Percentiles rank a stretch among this genome's conserved stretches.
These are phyloP conservation scores for Metarhizium album DNA, from an alignment of 2,329 filamentous ascomycete species.

Conservation along the genomic window DNA sequence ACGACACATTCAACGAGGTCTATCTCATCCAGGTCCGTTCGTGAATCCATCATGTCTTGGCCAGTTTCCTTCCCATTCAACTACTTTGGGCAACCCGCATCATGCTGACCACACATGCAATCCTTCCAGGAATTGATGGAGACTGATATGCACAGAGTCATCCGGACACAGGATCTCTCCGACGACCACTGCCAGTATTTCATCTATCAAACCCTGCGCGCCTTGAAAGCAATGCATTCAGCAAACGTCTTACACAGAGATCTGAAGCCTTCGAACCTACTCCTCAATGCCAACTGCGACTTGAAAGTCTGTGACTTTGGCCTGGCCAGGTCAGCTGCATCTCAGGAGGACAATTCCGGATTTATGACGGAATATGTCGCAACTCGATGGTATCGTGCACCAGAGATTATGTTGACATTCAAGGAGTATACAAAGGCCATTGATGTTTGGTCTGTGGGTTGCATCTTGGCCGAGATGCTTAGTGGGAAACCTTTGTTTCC, in stretches of 20 bases:
- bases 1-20: slow-evolving; percentile 92
- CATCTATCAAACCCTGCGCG: slow-evolving; percentile 97
- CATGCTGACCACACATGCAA: not conserved
- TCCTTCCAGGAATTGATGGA: slow-evolving; percentile 85
- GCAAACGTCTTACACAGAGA: slow-evolving; percentile 96
- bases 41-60: not conserved
- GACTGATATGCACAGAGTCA: slow-evolving; percentile 98
- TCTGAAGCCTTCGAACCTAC: slow-evolving; percentile 91
- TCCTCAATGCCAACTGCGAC: slow-evolving; percentile 97
- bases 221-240: slow-evolving; percentile 98
- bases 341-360: slow-evolving; percentile 97
- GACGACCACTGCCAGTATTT: slow-evolving; percentile 99
- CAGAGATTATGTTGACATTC: slow-evolving; percentile 99
- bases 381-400: slow-evolving; percentile 96
- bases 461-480: slow-evolving; percentile 96
- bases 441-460: slow-evolving; percentile 97
- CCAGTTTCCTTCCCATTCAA: not conserved
- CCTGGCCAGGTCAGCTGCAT: slow-evolving; percentile 87
- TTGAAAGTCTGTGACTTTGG: slow-evolving; percentile 99
- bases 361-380: slow-evolving; percentile 99
- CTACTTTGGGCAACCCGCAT: not conserved
- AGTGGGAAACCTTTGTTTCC: slow-evolving; percentile 97
- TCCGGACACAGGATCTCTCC: slow-evolving; percentile 94
- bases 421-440: slow-evolving; percentile 99
- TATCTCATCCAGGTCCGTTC: slow-evolving; percentile 84